Base-by-base conservation (phyloP, 2,329 filamentous ascomycete species). In the Diaporthe nobilis region DNA sequence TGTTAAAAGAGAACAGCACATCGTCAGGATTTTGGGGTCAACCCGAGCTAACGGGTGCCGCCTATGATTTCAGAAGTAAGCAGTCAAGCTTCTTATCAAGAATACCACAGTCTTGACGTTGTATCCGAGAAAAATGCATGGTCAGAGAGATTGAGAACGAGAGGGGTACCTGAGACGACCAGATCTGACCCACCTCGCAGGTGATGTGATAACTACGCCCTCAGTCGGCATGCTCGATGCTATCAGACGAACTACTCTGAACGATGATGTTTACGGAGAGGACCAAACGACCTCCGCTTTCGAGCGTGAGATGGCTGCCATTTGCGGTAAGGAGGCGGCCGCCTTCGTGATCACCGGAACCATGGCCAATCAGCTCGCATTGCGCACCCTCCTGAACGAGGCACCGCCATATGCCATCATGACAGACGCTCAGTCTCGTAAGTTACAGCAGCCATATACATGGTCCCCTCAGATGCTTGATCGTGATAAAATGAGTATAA, bases 321-420 rank as follows among this genome's bases (percentile, higher is more conserved):
- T 94, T 2, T 91, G 93, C 3, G 88, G 89, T 77, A 93, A 95
- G 79, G 90, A 93, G 79, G 89, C 90, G 51, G 92, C 88, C 0
- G 85, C 95, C 1, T 90, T 96, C 75, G 94, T 96, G 58, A 88
- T 95, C 78, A 94, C 92, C 0, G 94, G 94, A 6, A 96, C 94
- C 2, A 95, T 96, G 94, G 94, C 93, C 49, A 96, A 96, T 84
- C 94, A 96, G 81, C 87, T 96, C 55, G 91, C 92, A 1, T 87
- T 96, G 51, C 92, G 94, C 44, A 88, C 93, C 1, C 92, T 95
- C 79, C 88, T 96, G 9, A 86, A 86, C 1, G 91, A 92, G 67
- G 60, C 60, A 47, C 94, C 94, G 8, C 94, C 94, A 0, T 91
- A 95, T 81, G 88, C 89, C 28, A 88, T 96, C 28, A 86, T 96